phyloP scores from a whole-genome alignment of 768 basidiomycete genomes.

The Mycena maculata region DNA sequence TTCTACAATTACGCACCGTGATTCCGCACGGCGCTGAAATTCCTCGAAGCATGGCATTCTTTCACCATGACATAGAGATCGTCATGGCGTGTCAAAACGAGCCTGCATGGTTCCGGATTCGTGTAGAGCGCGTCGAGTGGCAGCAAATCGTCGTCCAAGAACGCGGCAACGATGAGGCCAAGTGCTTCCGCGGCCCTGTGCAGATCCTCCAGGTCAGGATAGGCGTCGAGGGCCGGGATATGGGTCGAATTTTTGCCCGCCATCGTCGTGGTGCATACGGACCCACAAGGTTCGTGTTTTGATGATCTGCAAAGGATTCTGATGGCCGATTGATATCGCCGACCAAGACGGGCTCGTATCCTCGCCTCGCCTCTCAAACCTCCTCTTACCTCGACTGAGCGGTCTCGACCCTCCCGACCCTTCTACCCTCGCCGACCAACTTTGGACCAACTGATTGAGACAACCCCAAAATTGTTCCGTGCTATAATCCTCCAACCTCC shows the following conservation, averaged over 20 bases:
- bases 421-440: no score
- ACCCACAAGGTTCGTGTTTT: no score
- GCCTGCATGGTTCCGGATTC: slow-evolving; percentile 4
- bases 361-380: no score
- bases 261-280: slow-evolving; percentile 7
- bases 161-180: slow-evolving; percentile 13
- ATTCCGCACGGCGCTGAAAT: not conserved
- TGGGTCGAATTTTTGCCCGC: not conserved
- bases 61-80: slow-evolving; percentile 1
- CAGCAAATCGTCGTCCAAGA: not conserved
- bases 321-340: no score
- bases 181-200: slow-evolving; percentile 6
- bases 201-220: slow-evolving; percentile 5
- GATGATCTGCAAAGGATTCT: no score
- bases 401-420: no score
- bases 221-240: slow-evolving; percentile 1
- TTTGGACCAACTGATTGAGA: no score
- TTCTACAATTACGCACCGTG: not conserved
- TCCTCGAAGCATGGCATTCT: slow-evolving; percentile 2
- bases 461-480: no score
- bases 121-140: slow-evolving; percentile 22
- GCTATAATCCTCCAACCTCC: no score
- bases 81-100: not conserved
- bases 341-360: no score
- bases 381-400: no score